phyloP scores from a whole-genome alignment of 768 basidiomycete species.

The Holtermanniella nyarrowii region DNA sequence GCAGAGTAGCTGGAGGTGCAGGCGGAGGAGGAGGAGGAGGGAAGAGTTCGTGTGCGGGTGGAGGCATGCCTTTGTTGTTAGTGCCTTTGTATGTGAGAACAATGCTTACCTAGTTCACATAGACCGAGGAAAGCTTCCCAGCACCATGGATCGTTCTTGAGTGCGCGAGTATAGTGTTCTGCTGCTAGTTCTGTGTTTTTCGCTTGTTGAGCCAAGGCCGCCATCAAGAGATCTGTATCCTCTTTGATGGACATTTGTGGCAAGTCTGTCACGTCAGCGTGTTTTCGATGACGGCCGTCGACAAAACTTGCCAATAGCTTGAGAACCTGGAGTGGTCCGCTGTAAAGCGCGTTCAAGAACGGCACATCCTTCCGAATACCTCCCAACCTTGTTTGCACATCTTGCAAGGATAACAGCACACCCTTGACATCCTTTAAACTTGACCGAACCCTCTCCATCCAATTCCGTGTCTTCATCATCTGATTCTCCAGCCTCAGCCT shows the following conservation, averaged over 20 bases:
- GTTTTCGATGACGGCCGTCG: neutral
- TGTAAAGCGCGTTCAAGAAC: constrained; percentile 22
- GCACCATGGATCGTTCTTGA: constrained; percentile 33
- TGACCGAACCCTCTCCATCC: neutral
- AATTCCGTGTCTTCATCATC: constrained; percentile 3
- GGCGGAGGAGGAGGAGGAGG: constrained; percentile 11
- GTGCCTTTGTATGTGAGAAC: neutral
- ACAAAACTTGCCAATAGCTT: neutral
- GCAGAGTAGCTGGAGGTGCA: constrained; percentile 9
- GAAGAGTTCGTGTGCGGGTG: no score
- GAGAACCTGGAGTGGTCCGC: constrained; percentile 13
- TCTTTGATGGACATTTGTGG: neutral
- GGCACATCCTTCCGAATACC: constrained; percentile 22
- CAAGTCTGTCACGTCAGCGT: neutral
- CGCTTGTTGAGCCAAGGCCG: constrained; percentile 19
- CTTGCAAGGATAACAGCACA: constrained; percentile 34
- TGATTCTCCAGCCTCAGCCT: constrained; percentile 15
- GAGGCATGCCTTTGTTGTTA: constrained; percentile 1
- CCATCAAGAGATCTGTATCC: constrained; percentile 14
- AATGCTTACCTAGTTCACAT: constrained; percentile 35
- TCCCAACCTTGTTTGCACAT: constrained; percentile 27
- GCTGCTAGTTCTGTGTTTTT: constrained; percentile 21
- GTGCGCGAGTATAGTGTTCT: constrained; percentile 23
- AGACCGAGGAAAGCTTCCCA: constrained; percentile 39
- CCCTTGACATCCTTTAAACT: constrained; percentile 12